Conservation (phyloP, 164 flowering plant genomes). For the Taxillus chinensis region DNA sequence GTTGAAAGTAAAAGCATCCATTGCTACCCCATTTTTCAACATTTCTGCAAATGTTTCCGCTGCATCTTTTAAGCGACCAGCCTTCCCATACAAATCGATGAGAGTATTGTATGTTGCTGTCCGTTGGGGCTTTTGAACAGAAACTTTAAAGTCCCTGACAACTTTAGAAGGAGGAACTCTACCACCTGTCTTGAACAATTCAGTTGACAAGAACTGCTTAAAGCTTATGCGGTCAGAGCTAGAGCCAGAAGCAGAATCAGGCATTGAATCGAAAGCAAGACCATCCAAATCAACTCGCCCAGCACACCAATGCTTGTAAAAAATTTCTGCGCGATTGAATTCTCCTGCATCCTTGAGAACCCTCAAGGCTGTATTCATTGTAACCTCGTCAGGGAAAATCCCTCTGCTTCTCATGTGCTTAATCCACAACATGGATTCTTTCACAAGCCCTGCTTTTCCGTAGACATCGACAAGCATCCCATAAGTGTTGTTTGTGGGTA, state of each 20-base stretch:
- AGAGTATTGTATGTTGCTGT: conserved; percentile 72
- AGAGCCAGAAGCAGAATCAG: conserved; percentile 16
- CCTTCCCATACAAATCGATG: conserved; percentile 90
- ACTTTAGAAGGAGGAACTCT: conserved; percentile 24
- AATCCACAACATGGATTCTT: conserved; percentile 81
- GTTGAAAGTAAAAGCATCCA: conserved; percentile 77
- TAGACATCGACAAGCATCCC: conserved; percentile 82
- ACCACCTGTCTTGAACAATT: conserved; percentile 75
- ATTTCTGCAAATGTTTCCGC: conserved; percentile 64
- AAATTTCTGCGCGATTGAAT: conserved; percentile 55
- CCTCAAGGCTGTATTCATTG: conserved; percentile 69
- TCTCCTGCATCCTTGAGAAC: conserved; percentile 72
- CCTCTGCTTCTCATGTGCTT: conserved; percentile 74
- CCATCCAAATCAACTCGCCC: conserved; percentile 46
- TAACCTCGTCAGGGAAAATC: conserved; percentile 79
- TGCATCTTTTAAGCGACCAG: conserved; percentile 78
- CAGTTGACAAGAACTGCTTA: conserved; percentile 67
- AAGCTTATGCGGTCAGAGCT: conserved; percentile 32
- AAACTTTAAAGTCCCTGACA: conserved; percentile 14
- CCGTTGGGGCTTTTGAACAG: conserved; percentile 37
- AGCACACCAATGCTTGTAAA: conserved; percentile 70
- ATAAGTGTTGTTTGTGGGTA: conserved; percentile 73
- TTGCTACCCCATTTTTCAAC: conserved; percentile 67
- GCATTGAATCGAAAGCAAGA: conserved; percentile 43
- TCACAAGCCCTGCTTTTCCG: conserved; percentile 77